Conservation (phyloP, 2,329 filamentous ascomycete genomes). For the Blastomyces gilchristii region DNA sequence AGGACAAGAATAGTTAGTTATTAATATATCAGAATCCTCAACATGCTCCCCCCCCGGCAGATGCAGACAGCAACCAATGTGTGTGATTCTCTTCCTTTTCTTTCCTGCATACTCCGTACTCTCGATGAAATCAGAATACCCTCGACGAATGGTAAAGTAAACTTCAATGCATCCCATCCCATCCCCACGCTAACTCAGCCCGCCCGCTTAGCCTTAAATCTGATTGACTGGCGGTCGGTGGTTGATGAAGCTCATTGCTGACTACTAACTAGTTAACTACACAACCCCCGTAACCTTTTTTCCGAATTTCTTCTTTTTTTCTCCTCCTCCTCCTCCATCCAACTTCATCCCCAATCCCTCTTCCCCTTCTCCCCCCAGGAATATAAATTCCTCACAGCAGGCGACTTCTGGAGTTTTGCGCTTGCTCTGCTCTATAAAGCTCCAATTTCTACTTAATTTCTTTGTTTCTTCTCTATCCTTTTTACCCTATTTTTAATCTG, state of each 20-base stretch:
- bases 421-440: conserved; percentile 41
- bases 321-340: conserved; percentile 13
- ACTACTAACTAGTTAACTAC: not conserved
- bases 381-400: conserved; percentile 18
- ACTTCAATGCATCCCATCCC: not conserved
- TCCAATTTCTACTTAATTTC: conserved; percentile 24
- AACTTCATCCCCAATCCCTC: conserved; percentile 8
- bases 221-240: not conserved
- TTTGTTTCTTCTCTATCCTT: conserved; percentile 1
- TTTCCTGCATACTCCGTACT: too few relatives aligned
- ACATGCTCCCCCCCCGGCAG: too few relatives aligned
- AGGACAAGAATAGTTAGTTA: too few relatives aligned
- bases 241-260: not conserved
- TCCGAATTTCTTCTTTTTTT: not conserved
- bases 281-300: too few relatives aligned
- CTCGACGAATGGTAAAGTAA: too few relatives aligned
- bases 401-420: conserved; percentile 52
- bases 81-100: too few relatives aligned
- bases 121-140: too few relatives aligned
- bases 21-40: too few relatives aligned
- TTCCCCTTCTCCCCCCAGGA: conserved; percentile 5
- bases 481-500: not conserved
- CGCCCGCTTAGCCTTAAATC: not conserved
- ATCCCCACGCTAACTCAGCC: not conserved
- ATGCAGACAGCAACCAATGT: too few relatives aligned